Base-by-base conservation (phyloP, 2,329 filamentous ascomycete species). In the Fusarium devonianum region DNA sequence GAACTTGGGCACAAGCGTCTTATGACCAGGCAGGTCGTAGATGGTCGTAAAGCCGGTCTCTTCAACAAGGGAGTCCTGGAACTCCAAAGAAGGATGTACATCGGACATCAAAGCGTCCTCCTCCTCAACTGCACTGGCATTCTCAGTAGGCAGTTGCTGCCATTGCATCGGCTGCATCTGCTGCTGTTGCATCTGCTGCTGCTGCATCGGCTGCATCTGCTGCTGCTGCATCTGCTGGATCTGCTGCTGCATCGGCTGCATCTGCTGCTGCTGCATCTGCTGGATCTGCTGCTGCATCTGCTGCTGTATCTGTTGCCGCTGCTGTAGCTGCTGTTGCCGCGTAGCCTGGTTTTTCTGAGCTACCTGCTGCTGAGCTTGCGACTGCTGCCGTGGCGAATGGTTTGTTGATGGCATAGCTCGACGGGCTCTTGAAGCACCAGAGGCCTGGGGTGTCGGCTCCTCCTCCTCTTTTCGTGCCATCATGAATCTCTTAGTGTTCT, bases 391-490 rank as follows among this genome's bases (percentile, higher is more conserved):
- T n/a, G n/a, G n/a, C 36, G 4, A 6, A 16, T 26, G n/a, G 35
- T 17, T 4, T 5, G 25, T 10, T 28, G 25, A 3, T 28, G 25
- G 13, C 25, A 12, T 10, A n/a, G 33, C 33, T 11, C 23, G 34
- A 23, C n/a, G 35, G 14, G 8, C 6, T 14, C 17, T 38, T 21
- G 14, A 23, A 18, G 14, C 7, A 8, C 21, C 25, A 14, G 9
- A 8, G 29, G 26, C 18, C 29, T 21, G 29, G 18, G 22, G 12
- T 10, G 7, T 8, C 13, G 10, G 7, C 46, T 92, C 89, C 69
- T 93, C 88, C 67, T 92, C 85, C 67, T 86, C 87, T 13, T 89
- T 84, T 18, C n/a, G n/a, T n/a, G 89, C 89, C 88, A 92, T 90
- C 78, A 92, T 85, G 34, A 92, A 76, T 9, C 89, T 80, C 72